Conservation (phyloP, 176 grass and related monocot genomes). For the Guadua angustifolia region DNA sequence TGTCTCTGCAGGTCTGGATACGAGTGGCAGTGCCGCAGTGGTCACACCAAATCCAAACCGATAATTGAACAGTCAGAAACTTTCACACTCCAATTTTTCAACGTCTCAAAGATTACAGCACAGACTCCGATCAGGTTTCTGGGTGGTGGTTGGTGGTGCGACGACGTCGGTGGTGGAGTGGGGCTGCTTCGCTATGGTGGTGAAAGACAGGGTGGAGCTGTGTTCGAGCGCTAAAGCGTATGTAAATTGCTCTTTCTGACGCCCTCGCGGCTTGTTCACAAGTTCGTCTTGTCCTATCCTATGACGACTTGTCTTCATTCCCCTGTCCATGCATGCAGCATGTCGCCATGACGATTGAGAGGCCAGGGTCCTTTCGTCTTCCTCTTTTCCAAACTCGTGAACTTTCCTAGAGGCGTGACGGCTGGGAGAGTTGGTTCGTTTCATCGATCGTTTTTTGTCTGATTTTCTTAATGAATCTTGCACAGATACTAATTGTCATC, state of each 20-base stretch:
- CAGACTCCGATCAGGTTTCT: neutral
- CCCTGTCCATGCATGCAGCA: slow-evolving; percentile 30
- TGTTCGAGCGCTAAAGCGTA: neutral
- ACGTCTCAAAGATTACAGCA: neutral
- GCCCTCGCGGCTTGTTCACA: slow-evolving; percentile 34
- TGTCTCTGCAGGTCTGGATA: neutral
- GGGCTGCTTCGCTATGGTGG: neutral
- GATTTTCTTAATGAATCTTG: neutral
- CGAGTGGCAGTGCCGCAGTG: neutral
- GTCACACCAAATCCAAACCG: slow-evolving; percentile 15
- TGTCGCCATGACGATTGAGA: slow-evolving; percentile 31
- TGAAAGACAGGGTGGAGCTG: neutral
- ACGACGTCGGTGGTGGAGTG: slow-evolving; percentile 32
- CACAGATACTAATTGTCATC: neutral
- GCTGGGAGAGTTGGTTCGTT: slow-evolving; percentile 37
- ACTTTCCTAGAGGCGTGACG: slow-evolving; percentile 47
- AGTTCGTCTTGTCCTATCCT: neutral
- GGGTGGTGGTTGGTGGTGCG: neutral
- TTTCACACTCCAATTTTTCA: neutral
- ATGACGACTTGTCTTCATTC: slow-evolving; percentile 37
- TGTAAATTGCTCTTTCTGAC: neutral
- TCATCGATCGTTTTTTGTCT: neutral
- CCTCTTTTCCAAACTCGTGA: slow-evolving; percentile 43
- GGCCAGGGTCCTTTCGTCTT: slow-evolving; percentile 14
- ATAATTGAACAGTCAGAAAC: neutral